Base-by-base conservation (phyloP, 306 rosid species). In the Morella rubra region DNA sequence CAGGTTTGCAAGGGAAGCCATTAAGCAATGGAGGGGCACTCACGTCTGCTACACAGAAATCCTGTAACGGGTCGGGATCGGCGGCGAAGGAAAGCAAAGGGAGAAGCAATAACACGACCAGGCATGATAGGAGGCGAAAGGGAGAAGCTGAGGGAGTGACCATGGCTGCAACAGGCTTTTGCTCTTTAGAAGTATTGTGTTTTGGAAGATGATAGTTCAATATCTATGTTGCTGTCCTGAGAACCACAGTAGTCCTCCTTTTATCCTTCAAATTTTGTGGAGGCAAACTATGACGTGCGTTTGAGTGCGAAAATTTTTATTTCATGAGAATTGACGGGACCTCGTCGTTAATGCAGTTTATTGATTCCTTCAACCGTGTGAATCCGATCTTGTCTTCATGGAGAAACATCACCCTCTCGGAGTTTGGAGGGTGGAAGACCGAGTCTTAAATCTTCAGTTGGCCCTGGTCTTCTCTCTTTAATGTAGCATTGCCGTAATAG, bases 1-100 rank as follows among this genome's bases (percentile, higher is more conserved):
- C 3, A 22, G 83, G 73, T 46, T 81, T 86, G 80, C 89, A 86
- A 3, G 89, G 87, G 64, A 80, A 83, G 44, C 89, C 89, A 73
- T 86, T 86, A 2, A 80, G 5, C 0, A 77, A 70, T 7, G 47
- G 5, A 27, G 81, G 8, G 50, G 80, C 70, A 71, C 65, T 80
- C 20, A 50, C 12, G 65, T 74, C 74, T 13, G 79, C 84, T 4
- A 86, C 84, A 40, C 90, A 86, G 45, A 84, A 79, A 76, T 86
- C 88, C 64, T 81, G 90, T 55, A 79, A 75, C 8, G 83, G 83
- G 76, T 79, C 86, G 3, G 83, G 81, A 59, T 84, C 88, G 14
- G 88, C 74, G 9, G 83, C 67, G n/a, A 59, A 56, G 12, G 75
- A 73, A 50, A 67, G 76, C n/a, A 54, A 18, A 50, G 81, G 75